Evolutionary conservation across 1,139 yeast genomes (phyloP).

Genomic region (Kluyveromyces marxianus): DNA sequence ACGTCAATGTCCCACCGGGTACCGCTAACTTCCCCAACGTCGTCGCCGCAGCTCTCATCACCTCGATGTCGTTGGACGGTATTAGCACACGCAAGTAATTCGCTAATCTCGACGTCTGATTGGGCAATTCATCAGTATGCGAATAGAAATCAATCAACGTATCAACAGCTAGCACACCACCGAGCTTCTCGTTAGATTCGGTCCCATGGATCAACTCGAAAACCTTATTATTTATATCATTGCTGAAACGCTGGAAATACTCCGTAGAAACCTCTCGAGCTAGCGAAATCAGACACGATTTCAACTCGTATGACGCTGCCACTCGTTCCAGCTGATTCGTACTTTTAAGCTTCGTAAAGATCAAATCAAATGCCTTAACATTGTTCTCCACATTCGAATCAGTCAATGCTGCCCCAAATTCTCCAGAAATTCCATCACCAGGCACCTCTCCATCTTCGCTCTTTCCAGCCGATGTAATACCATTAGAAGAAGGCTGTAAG

Average conservation of each 20-base stretch:
- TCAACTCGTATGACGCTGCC: slow-evolving; percentile 58
- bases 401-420: slow-evolving; percentile 16
- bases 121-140: slow-evolving; percentile 72
- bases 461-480: slow-evolving; percentile 16
- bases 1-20: slow-evolving; percentile 82
- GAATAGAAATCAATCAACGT: slow-evolving; percentile 75
- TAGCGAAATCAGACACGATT: slow-evolving; percentile 57
- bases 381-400: slow-evolving; percentile 24
- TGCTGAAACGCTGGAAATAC: slow-evolving; percentile 72
- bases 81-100: slow-evolving; percentile 77
- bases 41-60: slow-evolving; percentile 78
- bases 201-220: slow-evolving; percentile 77
- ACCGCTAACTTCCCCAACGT: slow-evolving; percentile 84
- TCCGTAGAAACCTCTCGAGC: slow-evolving; percentile 74
- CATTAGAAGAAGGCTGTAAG: slow-evolving; percentile 18
- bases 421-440: slow-evolving; percentile 17
- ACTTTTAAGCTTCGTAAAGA: slow-evolving; percentile 28
- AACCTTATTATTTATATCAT: slow-evolving; percentile 79
- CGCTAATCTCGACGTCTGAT: slow-evolving; percentile 84
- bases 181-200: slow-evolving; percentile 66
- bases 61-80: slow-evolving; percentile 73
- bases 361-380: slow-evolving; percentile 22
- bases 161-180: slow-evolving; percentile 88
- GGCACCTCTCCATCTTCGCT: slow-evolving; percentile 14
- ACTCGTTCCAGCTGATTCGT: slow-evolving; percentile 40